phyloP scores from a whole-genome alignment of 1,284 basidiomycete genomes.

The Cystobasidiaceae sp. region DNA sequence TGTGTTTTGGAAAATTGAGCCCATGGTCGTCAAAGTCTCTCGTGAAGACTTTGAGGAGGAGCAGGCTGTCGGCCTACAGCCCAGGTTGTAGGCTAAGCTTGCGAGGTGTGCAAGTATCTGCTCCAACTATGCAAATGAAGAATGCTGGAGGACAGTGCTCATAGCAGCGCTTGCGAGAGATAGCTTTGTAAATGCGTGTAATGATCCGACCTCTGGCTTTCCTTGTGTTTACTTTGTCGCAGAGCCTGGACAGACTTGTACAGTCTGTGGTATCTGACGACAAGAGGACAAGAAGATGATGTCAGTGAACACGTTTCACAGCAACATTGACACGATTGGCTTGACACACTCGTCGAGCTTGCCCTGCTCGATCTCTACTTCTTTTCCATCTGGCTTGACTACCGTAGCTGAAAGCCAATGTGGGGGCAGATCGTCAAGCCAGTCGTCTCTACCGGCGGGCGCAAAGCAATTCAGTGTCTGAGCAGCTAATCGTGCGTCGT shows the following conservation, averaged over 20 bases:
- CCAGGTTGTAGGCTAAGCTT: no score
- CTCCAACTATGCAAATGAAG: no score
- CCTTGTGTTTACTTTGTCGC: not conserved
- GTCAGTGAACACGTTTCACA: no score
- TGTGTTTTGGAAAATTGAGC: not conserved
- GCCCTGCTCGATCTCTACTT: not conserved
- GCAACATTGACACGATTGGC: not conserved
- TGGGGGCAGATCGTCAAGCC: slow-evolving; percentile 16
- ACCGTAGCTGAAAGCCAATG: not conserved
- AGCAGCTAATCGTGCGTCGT: no score
- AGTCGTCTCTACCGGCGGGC: slow-evolving; percentile 21
- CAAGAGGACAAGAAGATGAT: not conserved
- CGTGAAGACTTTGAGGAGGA: not conserved
- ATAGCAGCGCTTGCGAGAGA: no score
- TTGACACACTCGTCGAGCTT: not conserved
- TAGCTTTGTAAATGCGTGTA: no score
- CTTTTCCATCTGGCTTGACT: not conserved
- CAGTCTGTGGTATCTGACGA: not conserved
- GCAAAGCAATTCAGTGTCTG: no score
- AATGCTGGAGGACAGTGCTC: no score
- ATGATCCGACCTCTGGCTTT: slow-evolving; percentile 3
- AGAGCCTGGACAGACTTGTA: not conserved
- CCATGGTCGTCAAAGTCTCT: not conserved
- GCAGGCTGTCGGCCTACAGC: no score
- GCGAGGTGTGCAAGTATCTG: no score